Conservation (phyloP, 805 yeast species). For the Maudiozyma barnettii region DNA sequence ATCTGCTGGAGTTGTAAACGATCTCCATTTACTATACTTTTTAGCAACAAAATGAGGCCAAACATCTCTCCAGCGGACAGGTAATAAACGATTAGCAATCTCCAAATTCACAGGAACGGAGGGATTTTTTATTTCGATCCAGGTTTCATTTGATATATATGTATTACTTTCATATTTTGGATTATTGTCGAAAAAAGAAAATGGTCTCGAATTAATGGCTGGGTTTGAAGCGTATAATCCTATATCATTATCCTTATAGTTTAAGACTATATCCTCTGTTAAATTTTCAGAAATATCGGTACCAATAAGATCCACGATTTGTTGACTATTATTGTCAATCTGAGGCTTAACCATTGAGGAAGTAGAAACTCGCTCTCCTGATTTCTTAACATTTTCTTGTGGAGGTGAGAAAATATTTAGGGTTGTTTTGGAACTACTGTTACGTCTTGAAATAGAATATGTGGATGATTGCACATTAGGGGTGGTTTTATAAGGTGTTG, state of each 20-base stretch:
- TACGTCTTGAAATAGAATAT: too few relatives aligned
- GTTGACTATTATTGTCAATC: too few relatives aligned
- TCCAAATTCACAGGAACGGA: constrained; percentile 55
- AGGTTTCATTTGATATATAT: constrained; percentile 21
- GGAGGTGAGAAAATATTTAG: too few relatives aligned
- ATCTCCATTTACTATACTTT: constrained; percentile 80
- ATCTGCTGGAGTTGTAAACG: constrained; percentile 87
- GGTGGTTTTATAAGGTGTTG: too few relatives aligned
- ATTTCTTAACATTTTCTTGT: too few relatives aligned
- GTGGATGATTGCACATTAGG: too few relatives aligned
- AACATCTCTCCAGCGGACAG: constrained; percentile 86
- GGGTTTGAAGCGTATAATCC: not conserved
- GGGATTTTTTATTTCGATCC: constrained; percentile 70
- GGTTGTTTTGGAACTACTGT: too few relatives aligned
- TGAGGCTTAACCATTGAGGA: too few relatives aligned
- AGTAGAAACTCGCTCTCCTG: too few relatives aligned
- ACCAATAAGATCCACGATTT: too few relatives aligned
- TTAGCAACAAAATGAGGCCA: constrained; percentile 65
- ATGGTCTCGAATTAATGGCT: not conserved
- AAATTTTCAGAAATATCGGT: not conserved
- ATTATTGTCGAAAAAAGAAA: constrained; percentile 3
- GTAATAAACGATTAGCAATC: constrained; percentile 46
- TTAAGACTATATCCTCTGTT: not conserved
- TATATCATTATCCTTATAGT: not conserved
- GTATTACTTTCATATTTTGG: constrained; percentile 1